A percentile compares a stretch with the other conserved stretches of the same genome.
phyloP scores from a whole-genome alignment of 805 yeast species.

The Starmerella bacillaris region DNA sequence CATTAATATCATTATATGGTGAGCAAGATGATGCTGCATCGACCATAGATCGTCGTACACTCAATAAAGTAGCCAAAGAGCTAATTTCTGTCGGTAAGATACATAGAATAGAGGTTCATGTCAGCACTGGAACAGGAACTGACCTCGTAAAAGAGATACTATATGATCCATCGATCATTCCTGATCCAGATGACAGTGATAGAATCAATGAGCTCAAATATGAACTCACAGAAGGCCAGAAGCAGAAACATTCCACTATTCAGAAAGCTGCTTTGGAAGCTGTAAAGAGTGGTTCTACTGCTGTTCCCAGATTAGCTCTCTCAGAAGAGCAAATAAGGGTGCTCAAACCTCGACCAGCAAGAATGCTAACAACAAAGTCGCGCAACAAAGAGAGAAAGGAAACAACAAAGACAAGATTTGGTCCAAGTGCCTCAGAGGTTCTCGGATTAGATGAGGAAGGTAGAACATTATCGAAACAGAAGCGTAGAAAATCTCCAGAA shows the following conservation, averaged over 20 bases:
- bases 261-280: slow-evolving; percentile 5
- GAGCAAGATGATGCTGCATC: slow-evolving; percentile 22
- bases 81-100: slow-evolving; percentile 24
- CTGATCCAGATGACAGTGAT: slow-evolving; percentile 16
- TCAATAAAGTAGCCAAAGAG: slow-evolving; percentile 28
- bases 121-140: slow-evolving; percentile 14
- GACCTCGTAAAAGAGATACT: slow-evolving; percentile 17
- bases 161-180: slow-evolving; percentile 13
- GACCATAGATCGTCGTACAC: slow-evolving; percentile 38
- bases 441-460: slow-evolving; percentile 4
- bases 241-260: slow-evolving; percentile 2
- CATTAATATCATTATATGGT: slow-evolving; percentile 28
- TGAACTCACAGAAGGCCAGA: slow-evolving; percentile 9
- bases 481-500: neutral
- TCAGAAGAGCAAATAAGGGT: slow-evolving; percentile 7
- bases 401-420: slow-evolving; percentile 5
- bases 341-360: slow-evolving; percentile 3
- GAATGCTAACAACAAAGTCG: neutral
- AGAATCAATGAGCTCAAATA: slow-evolving; percentile 12
- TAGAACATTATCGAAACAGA: neutral
- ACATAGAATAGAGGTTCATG: slow-evolving; percentile 17
- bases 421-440: slow-evolving; percentile 14
- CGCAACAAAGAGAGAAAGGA: neutral
- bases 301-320: neutral
- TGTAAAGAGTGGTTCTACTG: slow-evolving; percentile 1